Conservation (phyloP, 2,329 filamentous ascomycete genomes). For the Trichoderma oligosporum region DNA sequence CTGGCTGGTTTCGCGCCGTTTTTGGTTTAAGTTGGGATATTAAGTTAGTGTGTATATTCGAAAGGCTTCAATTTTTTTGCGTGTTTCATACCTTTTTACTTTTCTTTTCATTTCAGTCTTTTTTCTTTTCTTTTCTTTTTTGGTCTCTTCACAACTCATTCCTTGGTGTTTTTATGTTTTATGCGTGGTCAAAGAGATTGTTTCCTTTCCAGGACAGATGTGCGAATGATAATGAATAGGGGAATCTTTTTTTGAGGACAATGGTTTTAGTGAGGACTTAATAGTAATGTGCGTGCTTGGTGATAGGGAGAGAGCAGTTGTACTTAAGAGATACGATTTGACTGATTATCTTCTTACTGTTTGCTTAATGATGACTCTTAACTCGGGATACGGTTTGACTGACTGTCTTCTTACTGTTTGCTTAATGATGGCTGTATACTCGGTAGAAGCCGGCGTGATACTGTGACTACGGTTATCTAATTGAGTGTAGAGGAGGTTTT, state of each 20-base stretch:
- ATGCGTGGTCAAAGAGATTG: neutral
- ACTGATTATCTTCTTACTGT: neutral
- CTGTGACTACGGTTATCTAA: too few species aligned
- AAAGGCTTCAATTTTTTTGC: neutral
- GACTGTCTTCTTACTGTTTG: too few species aligned
- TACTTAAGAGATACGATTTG: neutral
- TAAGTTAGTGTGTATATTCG: neutral
- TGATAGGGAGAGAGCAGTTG: neutral
- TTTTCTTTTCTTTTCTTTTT: neutral
- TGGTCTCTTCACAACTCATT: neutral
- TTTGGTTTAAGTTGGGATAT: slow-evolving; percentile 30
- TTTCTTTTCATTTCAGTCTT: too few species aligned
- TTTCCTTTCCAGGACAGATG: neutral
- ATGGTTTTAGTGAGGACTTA: neutral
- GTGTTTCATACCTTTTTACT: neutral
- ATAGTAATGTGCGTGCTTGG: neutral
- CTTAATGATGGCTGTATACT: too few species aligned
- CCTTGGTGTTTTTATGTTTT: slow-evolving; percentile 7
- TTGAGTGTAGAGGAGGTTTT: too few species aligned
- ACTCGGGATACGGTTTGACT: too few species aligned
- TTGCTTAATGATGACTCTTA: too few species aligned
- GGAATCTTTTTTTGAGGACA: neutral
- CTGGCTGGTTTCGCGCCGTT: slow-evolving; percentile 36
- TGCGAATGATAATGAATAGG: slow-evolving; percentile 14
- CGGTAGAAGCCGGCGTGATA: too few species aligned